A percentile compares a stretch with the other conserved stretches of the same genome.
phyloP scores from a whole-genome alignment of 345 rosid genomes.

The Toxicodendron radicans region DNA sequence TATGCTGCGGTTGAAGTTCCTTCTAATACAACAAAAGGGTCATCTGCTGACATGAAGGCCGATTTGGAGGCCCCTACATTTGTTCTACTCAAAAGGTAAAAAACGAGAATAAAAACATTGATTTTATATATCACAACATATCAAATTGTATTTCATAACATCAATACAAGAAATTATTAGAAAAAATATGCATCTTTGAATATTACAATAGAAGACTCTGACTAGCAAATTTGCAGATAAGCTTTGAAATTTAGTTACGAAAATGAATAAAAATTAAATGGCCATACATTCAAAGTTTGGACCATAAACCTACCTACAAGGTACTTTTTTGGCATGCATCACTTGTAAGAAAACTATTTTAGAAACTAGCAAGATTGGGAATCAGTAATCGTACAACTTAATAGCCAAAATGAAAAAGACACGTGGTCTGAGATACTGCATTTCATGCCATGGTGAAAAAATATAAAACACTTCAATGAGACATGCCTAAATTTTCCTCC shows the following conservation, averaged over 20 bases:
- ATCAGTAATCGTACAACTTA: too few relatives aligned
- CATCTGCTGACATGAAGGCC: slow-evolving; percentile 38
- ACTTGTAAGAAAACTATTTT: too few relatives aligned
- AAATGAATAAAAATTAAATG: too few relatives aligned
- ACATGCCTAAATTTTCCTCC: too few relatives aligned
- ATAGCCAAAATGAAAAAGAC: too few relatives aligned
- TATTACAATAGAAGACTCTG: not conserved
- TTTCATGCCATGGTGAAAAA: too few relatives aligned
- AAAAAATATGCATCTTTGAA: not conserved
- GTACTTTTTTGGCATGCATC: not conserved
- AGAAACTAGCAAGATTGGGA: too few relatives aligned
- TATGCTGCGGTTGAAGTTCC: slow-evolving; percentile 38
- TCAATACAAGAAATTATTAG: not conserved
- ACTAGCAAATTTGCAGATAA: not conserved
- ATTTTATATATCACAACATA: not conserved
- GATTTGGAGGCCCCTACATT: slow-evolving; percentile 29
- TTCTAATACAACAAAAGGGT: slow-evolving; percentile 72
- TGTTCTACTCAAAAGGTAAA: slow-evolving; percentile 23
- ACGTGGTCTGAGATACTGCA: too few relatives aligned
- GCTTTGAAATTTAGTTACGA: not conserved
- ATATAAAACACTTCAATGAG: too few relatives aligned
- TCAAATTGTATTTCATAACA: not conserved
- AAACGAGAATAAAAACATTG: not conserved
- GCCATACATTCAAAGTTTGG: too few relatives aligned
- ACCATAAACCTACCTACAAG: not conserved